Evolutionary conservation across 2,329 filamentous ascomycete species (phyloP), one percentile per base, ranked within the genome.

Genomic region (Ophiostoma montium): DNA sequence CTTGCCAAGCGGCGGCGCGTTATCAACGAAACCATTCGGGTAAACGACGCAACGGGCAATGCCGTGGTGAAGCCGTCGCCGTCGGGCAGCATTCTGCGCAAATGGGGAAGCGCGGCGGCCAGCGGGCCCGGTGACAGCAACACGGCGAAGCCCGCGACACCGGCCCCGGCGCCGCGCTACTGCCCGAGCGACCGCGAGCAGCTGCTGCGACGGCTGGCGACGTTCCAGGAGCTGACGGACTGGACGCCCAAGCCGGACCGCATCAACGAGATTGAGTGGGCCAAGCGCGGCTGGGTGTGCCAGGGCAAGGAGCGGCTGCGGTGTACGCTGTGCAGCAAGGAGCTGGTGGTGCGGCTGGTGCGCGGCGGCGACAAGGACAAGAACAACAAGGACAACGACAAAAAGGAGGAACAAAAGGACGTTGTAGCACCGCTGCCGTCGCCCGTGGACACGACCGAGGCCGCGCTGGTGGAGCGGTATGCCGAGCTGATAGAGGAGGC

Each of bases 191-290:
- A 92, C 62, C 84, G 92, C 48, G 78, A 80, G 35, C 80, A 86
- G 56, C 88, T 96, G 53, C 71, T 96, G 11, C 78, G 76, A 57
- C 72, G 92, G 21, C 71, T 98, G 27, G 83, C 83, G 52, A 94
- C 87, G 0, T 98, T 94, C 61, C 84, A 90, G 60, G 87, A 90
- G 56, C 80, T 96, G 44, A 92, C 87, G 48, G 78, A 84, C 61
- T 98, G 90, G 90, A 84, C 85, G n/a, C 84, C 86, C 0, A 96
- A 96, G 62, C 89, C 92, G 0, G 78, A 89, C 47, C 73, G 72
- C 32, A 81, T 96, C 57, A 87, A 80, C 60, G 92, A 96, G 65
- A 80, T 95, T 8, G 84, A 88, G 62, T 98, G 92, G 92, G 89
- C 89, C 1, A 95, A 90, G 69, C 72, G 85, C 51, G 90, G 90